phyloP scores from a whole-genome alignment of 139 green algal genomes.

The Nannochloris sp. region DNA sequence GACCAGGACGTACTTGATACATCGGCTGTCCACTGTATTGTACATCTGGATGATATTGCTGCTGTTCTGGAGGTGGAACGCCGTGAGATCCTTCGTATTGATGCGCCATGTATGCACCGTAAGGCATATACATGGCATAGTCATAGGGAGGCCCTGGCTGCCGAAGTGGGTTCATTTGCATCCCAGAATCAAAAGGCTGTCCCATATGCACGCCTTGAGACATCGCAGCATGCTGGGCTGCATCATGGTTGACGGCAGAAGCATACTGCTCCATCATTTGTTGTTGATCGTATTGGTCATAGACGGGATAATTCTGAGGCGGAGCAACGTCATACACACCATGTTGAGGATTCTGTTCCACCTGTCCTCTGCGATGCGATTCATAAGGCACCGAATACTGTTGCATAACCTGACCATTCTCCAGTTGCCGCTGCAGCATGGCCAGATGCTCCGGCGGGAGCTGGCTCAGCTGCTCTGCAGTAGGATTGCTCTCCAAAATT shows the following conservation, averaged over 20 bases:
- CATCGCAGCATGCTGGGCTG: constrained; percentile 6
- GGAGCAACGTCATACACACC: no score
- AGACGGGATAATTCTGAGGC: no score
- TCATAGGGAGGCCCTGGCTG: constrained; percentile 2
- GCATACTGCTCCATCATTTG: constrained; percentile 10
- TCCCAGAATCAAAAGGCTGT: background rate
- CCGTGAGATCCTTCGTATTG: background rate
- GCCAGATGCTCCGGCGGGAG: constrained; percentile 3
- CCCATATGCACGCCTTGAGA: constrained; percentile 2
- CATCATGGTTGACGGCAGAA: constrained; percentile 10
- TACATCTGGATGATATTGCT: background rate
- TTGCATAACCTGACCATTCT: background rate
- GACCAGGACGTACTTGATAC: background rate
- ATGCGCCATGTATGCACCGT: background rate
- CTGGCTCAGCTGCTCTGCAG: constrained; percentile 4
- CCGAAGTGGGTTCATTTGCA: background rate
- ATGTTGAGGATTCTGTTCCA: no score
- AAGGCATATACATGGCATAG: constrained; percentile 13
- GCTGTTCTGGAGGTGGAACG: background rate
- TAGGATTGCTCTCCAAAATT: constrained; percentile 6
- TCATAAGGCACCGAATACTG: no score
- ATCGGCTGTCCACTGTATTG: background rate
- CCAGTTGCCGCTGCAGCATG: constrained; percentile 11
- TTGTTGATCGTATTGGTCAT: constrained; percentile 11
- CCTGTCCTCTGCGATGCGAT: no score